Conservation (phyloP, 768 basidiomycete species). For the Amanita phalloides region DNA sequence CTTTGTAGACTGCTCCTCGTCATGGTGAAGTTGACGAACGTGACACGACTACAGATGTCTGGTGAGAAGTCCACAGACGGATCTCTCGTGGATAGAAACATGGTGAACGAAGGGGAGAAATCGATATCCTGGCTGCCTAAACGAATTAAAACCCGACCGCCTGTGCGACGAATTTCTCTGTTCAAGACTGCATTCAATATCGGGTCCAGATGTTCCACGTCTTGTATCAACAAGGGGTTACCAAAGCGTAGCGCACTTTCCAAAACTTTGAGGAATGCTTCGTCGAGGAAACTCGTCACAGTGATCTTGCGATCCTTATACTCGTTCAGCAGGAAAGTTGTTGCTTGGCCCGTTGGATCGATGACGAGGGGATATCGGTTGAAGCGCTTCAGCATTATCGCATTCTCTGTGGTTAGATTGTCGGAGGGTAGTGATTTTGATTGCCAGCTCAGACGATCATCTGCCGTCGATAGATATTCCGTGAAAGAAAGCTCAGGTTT, state of each 20-base stretch:
- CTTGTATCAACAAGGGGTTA: slow-evolving; percentile 93
- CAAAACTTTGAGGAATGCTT: slow-evolving; percentile 95
- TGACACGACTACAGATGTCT: slow-evolving; percentile 96
- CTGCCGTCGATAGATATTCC: slow-evolving; percentile 94
- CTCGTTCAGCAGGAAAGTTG: slow-evolving; percentile 86
- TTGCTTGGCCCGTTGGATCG: slow-evolving; percentile 97
- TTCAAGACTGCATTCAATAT: slow-evolving; percentile 96
- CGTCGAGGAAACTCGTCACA: slow-evolving; percentile 96
- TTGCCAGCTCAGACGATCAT: slow-evolving; percentile 93
- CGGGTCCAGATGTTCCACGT: slow-evolving; percentile 95
- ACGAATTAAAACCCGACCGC: slow-evolving; percentile 94
- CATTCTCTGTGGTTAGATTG: slow-evolving; percentile 94
- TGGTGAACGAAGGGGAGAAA: slow-evolving; percentile 98
- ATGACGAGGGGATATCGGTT: slow-evolving; percentile 96
- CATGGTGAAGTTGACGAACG: slow-evolving; percentile 97
- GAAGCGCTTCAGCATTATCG: slow-evolving; percentile 99
- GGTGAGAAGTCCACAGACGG: slow-evolving; percentile 97
- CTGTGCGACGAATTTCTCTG: slow-evolving; percentile 90
- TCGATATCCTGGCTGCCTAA: slow-evolving; percentile 98
- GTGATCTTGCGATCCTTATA: slow-evolving; percentile 96
- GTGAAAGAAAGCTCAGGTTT: slow-evolving; percentile 87
- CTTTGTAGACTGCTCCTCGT: slow-evolving; percentile 97
- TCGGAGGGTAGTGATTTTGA: slow-evolving; percentile 93
- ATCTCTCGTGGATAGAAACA: slow-evolving; percentile 97
- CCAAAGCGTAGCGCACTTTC: slow-evolving; percentile 99